phyloP scores from a whole-genome alignment of 257 asterid species.

The Rhazya stricta region DNA sequence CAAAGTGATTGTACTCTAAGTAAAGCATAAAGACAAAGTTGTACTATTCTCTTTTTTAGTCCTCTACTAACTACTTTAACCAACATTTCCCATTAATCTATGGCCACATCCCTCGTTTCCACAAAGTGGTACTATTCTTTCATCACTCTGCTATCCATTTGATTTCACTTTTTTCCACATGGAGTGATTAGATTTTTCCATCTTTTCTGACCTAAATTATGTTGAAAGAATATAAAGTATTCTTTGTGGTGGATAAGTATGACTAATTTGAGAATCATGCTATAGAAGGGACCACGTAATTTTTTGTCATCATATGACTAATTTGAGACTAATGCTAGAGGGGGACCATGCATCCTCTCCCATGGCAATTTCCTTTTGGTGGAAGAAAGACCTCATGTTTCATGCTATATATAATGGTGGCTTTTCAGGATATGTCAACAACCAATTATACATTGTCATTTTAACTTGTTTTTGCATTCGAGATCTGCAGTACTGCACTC shows the following conservation, averaged over 20 bases:
- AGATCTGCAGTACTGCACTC: neutral
- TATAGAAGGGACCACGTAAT: constrained; percentile 26
- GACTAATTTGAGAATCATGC: constrained; percentile 21
- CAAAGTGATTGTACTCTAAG: constrained; percentile 27
- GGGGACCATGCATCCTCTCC: constrained; percentile 28
- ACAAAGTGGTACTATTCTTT: constrained; percentile 2
- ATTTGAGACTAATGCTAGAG: constrained; percentile 18
- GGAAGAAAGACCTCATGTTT: neutral
- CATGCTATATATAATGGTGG: constrained; percentile 20
- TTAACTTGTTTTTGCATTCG: neutral
- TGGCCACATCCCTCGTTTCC: constrained; percentile 23
- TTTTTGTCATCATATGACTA: constrained; percentile 19
- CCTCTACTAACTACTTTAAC: constrained; percentile 14
- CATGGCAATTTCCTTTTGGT: neutral
- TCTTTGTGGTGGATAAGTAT: constrained; percentile 40
- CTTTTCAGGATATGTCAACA: neutral
- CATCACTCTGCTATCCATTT: constrained; percentile 8
- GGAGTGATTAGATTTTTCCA: constrained; percentile 25
- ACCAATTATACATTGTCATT: neutral
- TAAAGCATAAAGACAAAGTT: constrained; percentile 17
- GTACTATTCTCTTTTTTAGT: constrained; percentile 11
- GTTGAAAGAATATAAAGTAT: constrained; percentile 23
- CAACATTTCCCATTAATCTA: constrained; percentile 8
- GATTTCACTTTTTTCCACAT: constrained; percentile 25
- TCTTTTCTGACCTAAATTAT: constrained; percentile 18